Base-by-base conservation (phyloP, 1,284 basidiomycete species). In the Takashimella koratensis region DNA sequence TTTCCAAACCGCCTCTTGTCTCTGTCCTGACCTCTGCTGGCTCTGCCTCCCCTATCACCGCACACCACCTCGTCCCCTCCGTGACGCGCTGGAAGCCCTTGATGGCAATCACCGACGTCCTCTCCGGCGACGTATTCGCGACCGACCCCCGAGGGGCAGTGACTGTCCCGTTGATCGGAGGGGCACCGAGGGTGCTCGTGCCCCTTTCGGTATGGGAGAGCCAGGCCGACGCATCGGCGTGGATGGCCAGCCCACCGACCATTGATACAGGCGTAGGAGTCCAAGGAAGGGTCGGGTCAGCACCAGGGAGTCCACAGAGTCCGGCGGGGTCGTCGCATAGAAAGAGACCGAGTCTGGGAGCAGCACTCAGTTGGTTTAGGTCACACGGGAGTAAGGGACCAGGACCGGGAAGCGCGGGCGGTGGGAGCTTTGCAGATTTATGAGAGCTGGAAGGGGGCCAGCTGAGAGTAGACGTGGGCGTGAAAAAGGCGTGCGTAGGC, bases 11-110 rank as follows among this genome's bases (percentile, higher is more conserved):
- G 0, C 85, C 86, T 1, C 71, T 90, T 58, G 79, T 88, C 46
- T 76, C 83, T 5, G 78, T 88, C 16, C 70, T 89, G 47, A 83
- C 84, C n/a, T 87, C 87, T 74, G 74, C 77, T 25, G 87, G 87
- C 40, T 74, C 76, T 5, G 68, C 65, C 39, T 64, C 71, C 13
- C 72, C 78, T 1, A 73, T 68, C 22, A 57, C 62, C 3, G 65
- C 63, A 3, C 52, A 70, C n/a, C 58, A 70, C 50, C 56, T 74
- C 6, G 53, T 62, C 1, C 54, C 65, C 11, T 23, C 44, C 0
- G 59, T 64, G 16, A 73, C 79, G 0, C 74, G 75, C 1, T 85
- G 79, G 71, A 67, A 75, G 41, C 70, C 77, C 0, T 75, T 77
- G 41, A 77, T 83, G 62, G 73, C 66, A n/a, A 74, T 88, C 10